phyloP scores from a whole-genome alignment of 805 yeast genomes.

The Saturnispora kantuleensis region DNA sequence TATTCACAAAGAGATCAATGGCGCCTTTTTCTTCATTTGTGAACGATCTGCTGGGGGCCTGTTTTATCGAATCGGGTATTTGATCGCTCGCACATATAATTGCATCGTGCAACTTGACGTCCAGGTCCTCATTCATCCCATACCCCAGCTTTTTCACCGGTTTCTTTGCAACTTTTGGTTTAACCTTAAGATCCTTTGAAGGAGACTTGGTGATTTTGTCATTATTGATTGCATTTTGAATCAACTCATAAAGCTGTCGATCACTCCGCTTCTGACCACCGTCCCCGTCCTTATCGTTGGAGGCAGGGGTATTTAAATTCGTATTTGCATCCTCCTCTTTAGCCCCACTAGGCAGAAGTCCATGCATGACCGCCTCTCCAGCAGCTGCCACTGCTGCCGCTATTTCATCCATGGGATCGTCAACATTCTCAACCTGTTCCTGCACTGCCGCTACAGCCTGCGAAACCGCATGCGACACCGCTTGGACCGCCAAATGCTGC shows the following conservation, averaged over 20 bases:
- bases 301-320: background rate
- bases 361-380: constrained; percentile 5
- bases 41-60: constrained; percentile 36
- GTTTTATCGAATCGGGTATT: constrained; percentile 35
- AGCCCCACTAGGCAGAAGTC: background rate
- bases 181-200: background rate
- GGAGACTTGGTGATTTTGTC: background rate
- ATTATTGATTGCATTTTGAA: constrained; percentile 7
- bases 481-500: constrained; percentile 26
- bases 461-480: constrained; percentile 15
- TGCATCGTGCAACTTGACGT: background rate
- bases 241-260: background rate
- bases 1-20: constrained; percentile 61
- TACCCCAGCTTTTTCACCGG: background rate
- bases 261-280: constrained; percentile 1
- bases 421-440: constrained; percentile 13
- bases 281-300: background rate
- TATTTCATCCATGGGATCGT: constrained; percentile 19
- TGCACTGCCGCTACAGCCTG: constrained; percentile 11
- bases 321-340: background rate
- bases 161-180: background rate
- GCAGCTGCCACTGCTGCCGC: constrained; percentile 29
- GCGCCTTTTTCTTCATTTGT: constrained; percentile 57
- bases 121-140: background rate
- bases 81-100: constrained; percentile 18